Conservation (phyloP, 768 basidiomycete genomes). For the Ramaria sp. region DNA sequence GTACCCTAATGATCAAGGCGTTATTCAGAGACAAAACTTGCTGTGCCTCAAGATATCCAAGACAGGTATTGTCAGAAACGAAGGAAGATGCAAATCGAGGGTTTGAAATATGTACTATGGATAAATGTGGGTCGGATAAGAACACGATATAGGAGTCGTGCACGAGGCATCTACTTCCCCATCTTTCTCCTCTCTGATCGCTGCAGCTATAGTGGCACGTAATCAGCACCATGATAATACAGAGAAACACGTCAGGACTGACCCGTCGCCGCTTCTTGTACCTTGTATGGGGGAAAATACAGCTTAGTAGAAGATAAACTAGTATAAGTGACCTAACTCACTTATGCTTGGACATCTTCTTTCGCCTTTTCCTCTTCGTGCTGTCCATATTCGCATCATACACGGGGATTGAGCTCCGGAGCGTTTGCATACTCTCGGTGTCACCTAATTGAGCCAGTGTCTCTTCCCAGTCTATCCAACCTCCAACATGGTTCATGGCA, state of each 20-base stretch:
- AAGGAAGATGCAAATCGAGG: background rate
- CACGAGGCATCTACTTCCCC: constrained; percentile 13
- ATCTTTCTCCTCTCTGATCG: constrained; percentile 17
- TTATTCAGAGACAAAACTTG: too few species aligned
- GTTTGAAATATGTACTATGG: background rate
- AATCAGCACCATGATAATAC: background rate
- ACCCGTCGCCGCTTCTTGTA: constrained; percentile 88
- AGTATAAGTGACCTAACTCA: constrained; percentile 28
- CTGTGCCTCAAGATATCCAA: too few species aligned
- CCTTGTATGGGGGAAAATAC: constrained; percentile 28
- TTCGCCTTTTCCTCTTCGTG: constrained; percentile 72
- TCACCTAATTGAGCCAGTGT: constrained; percentile 57
- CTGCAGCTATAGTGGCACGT: constrained; percentile 14
- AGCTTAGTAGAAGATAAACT: constrained; percentile 6
- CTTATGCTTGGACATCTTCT: constrained; percentile 99
- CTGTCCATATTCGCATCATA: constrained; percentile 55
- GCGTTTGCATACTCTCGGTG: constrained; percentile 37
- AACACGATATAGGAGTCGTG: background rate
- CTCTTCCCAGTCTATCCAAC: constrained; percentile 57
- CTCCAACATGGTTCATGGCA: constrained; percentile 54
- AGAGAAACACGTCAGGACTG: constrained; percentile 18
- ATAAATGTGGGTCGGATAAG: background rate
- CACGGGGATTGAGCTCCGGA: constrained; percentile 41
- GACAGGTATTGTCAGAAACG: too few species aligned
- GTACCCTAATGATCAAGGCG: too few species aligned